These are phyloP conservation scores for Monilinia vaccinii-corymbosi DNA, from an alignment of 2,329 filamentous ascomycete species.

Conservation along the genomic window DNA sequence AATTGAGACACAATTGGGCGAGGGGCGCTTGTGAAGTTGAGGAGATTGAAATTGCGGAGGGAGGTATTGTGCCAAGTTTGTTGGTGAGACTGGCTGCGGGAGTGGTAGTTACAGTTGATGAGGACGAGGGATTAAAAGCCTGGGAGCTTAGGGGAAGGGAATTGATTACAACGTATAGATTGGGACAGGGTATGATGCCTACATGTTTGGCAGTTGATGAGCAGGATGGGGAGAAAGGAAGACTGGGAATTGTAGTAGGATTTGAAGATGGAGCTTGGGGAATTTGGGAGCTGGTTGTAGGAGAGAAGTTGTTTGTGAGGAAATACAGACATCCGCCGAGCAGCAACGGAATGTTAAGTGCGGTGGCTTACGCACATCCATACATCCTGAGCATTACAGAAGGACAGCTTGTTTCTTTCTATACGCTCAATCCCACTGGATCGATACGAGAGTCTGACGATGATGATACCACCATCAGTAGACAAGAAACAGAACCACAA, in stretches of 20 bases:
- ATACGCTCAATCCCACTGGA: constrained; percentile 35
- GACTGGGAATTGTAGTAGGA: constrained; percentile 56
- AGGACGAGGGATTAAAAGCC: constrained; percentile 58
- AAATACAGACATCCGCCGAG: constrained; percentile 22
- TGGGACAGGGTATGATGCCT: constrained; percentile 36
- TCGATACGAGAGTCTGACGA: neutral
- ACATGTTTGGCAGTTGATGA: constrained; percentile 60
- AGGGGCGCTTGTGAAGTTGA: constrained; percentile 71
- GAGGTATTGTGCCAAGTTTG: constrained; percentile 40
- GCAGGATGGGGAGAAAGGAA: constrained; percentile 33
- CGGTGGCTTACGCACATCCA: constrained; percentile 63
- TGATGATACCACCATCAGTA: neutral
- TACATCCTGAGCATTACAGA: constrained; percentile 73
- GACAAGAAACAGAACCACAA: neutral
- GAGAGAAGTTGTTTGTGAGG: constrained; percentile 24
- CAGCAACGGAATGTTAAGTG: constrained; percentile 43
- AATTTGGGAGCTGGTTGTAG: constrained; percentile 52
- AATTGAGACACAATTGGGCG: constrained; percentile 84
- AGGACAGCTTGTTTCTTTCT: constrained; percentile 66
- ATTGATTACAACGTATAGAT: constrained; percentile 43
- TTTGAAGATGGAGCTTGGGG: constrained; percentile 64
- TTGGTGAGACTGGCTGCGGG: constrained; percentile 72
- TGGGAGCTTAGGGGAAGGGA: constrained; percentile 63
- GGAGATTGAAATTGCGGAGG: constrained; percentile 49
- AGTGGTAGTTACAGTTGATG: constrained; percentile 69